Evolutionary conservation across 192 early-diverging fungal genomes (phyloP), one percentile per base, ranked within the genome.

Genomic region (Mortierella hygrophila): DNA sequence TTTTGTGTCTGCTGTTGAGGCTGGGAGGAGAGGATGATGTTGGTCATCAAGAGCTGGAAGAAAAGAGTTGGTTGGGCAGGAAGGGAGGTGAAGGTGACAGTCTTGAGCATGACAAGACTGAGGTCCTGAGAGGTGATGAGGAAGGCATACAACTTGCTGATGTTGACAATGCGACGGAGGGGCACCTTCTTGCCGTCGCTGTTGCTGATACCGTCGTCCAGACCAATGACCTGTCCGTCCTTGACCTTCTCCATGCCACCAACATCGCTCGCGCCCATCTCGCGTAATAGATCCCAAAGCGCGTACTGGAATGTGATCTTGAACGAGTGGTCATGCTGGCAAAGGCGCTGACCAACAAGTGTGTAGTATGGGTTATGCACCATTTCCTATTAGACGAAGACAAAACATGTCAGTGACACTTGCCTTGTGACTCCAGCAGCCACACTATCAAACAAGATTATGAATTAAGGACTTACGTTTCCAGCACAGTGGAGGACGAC

Each of bases 331-430:
- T 95, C 91, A 55, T 93, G 88, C 44, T 89, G 88, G 85, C 97
- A 98, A 74, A 99, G 89, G 72, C 94, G 91, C 75, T 96, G 89
- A 13, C 94, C 94, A 10, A 99, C 94, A 37, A 98, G 91, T 35
- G 95, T 92, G 78, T 99, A 99, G 88, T 95, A 99, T 32, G 98
- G 96, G 88, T 99, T 99, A 90, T 96, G 96, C 8, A 93, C 93
- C 76, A 91, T 91, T 91, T 99, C 98, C 93, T 95, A 23, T 6
- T 38, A 75, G 78, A 26, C 57, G 76, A 74, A 44, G 44, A n/a
- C 23, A 68, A 11, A 65, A 47, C 47, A 37, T 68, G 40, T 76
- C n/a, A 20, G 68, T 35, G 1, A 29, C 8, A 15, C 4, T 23
- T 52, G 16, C 5, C 18, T 52, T 52, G 4, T 52, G 1, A 18